A percentile compares a stretch with the other conserved stretches of the same genome.
Evolutionary conservation across 2,329 filamentous ascomycete genomes (phyloP).

Genomic region (Capronia epimyces): DNA sequence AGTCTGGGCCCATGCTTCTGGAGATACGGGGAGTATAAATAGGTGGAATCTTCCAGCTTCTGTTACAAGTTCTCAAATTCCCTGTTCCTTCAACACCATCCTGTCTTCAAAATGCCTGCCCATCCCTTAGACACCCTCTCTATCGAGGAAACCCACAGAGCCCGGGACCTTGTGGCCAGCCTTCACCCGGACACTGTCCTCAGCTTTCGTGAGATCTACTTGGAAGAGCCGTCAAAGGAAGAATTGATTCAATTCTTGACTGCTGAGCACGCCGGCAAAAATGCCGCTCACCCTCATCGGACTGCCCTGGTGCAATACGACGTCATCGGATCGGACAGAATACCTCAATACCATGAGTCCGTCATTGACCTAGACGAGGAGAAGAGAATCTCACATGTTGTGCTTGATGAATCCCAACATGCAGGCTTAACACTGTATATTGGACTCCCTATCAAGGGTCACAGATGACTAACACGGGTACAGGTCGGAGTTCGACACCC

Average conservation of each 20-base stretch:
- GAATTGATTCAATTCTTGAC: slow-evolving; percentile 46
- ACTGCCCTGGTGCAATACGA: slow-evolving; percentile 53
- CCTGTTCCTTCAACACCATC: no score
- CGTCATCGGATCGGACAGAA: slow-evolving; percentile 48
- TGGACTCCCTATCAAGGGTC: slow-evolving; percentile 42
- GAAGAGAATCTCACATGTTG: slow-evolving; percentile 41
- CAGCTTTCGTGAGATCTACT: slow-evolving; percentile 46
- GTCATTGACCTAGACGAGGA: slow-evolving; percentile 45
- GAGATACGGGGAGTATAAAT: background rate
- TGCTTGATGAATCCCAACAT: slow-evolving; percentile 45
- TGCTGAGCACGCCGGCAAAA: slow-evolving; percentile 44
- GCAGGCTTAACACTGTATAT: slow-evolving; percentile 41
- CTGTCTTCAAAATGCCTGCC: slow-evolving; percentile 27
- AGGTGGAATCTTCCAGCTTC: no score
- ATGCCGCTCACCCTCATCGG: slow-evolving; percentile 45
- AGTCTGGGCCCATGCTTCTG: background rate
- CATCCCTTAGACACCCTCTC: slow-evolving; percentile 55
- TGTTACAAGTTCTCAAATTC: no score
- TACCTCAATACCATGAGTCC: slow-evolving; percentile 53
- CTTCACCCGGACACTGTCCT: slow-evolving; percentile 36
- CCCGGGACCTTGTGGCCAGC: slow-evolving; percentile 47
- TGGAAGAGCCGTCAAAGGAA: slow-evolving; percentile 48
- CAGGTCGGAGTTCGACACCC: slow-evolving; percentile 46
- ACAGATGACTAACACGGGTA: slow-evolving; percentile 41
- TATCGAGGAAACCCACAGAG: slow-evolving; percentile 50